phyloP scores from a whole-genome alignment of 768 basidiomycete species.

The Lactarius hengduanensis region DNA sequence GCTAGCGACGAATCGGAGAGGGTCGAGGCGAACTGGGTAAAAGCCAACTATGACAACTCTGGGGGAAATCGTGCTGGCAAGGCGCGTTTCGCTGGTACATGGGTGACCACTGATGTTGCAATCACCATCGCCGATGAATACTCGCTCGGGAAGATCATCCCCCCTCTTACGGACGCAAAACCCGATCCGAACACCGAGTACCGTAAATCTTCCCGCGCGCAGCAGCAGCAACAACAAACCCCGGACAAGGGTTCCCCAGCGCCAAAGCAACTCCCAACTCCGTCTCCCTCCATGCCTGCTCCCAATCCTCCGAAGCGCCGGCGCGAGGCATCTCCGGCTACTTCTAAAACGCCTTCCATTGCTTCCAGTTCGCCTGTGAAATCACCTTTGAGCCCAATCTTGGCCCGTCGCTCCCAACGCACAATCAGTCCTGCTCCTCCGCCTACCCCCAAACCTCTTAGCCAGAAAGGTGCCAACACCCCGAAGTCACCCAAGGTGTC shows the following conservation, averaged over 20 bases:
- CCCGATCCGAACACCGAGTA: constrained; percentile 81
- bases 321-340: constrained; percentile 70
- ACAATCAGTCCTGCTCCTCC: constrained; percentile 40
- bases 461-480: constrained; percentile 32
- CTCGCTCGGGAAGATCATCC: constrained; percentile 56
- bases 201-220: constrained; percentile 60
- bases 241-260: constrained; percentile 26
- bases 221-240: constrained; percentile 35
- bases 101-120: constrained; percentile 72
- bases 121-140: constrained; percentile 68
- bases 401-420: constrained; percentile 45
- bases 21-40: constrained; percentile 80
- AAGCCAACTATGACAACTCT: constrained; percentile 67
- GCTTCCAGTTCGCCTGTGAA: constrained; percentile 27
- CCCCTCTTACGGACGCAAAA: constrained; percentile 61
- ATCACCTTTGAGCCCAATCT: constrained; percentile 27
- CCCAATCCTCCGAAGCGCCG: constrained; percentile 37
- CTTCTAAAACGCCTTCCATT: constrained; percentile 40
- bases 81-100: constrained; percentile 87
- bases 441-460: constrained; percentile 42
- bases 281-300: constrained; percentile 40
- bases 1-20: constrained; percentile 77
- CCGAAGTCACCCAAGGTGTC: constrained; percentile 39
- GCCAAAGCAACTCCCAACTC: constrained; percentile 36
- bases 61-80: constrained; percentile 61